A percentile compares a stretch with the other conserved stretches of the same genome.
These are phyloP conservation scores for Phaeoacremonium minimum DNA, from an alignment of 2,329 filamentous ascomycete species.

Conservation along the genomic window DNA sequence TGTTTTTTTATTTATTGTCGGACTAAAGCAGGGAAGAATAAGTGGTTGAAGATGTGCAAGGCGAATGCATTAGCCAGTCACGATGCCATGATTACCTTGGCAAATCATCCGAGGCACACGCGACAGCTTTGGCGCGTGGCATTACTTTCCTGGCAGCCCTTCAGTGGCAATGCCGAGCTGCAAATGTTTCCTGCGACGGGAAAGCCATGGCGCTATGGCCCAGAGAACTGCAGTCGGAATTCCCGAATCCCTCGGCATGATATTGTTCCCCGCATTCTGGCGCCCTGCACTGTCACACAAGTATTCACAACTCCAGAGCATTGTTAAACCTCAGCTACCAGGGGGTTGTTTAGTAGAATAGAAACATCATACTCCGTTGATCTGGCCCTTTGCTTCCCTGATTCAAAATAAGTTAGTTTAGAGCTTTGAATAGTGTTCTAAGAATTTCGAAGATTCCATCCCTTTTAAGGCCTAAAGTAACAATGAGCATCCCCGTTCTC, in stretches of 20 bases:
- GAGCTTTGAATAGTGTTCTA: slow-evolving; percentile 2
- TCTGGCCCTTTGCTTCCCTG: neutral
- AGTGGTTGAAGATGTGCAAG: neutral
- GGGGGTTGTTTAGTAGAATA: no score
- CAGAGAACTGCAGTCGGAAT: neutral
- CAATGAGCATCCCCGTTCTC: slow-evolving; percentile 25
- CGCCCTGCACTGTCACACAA: neutral
- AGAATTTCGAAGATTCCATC: slow-evolving; percentile 20
- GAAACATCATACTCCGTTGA: neutral
- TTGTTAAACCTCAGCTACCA: neutral
- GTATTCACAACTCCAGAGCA: neutral
- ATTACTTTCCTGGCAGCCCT: no score
- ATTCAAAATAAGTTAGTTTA: slow-evolving; percentile 1
- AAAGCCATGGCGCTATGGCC: no score
- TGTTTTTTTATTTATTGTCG: no score
- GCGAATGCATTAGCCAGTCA: neutral
- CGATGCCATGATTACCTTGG: neutral
- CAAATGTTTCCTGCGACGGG: no score
- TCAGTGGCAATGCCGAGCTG: no score
- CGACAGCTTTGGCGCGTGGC: neutral
- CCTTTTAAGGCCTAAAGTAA: slow-evolving; percentile 19
- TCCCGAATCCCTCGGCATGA: neutral
- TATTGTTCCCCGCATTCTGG: neutral
- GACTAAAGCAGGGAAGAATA: neutral
- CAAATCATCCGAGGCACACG: neutral